These are phyloP conservation scores for Penicillium macrosclerotiorum DNA, from an alignment of 495 filamentous ascomycete species.

Conservation along the genomic window DNA sequence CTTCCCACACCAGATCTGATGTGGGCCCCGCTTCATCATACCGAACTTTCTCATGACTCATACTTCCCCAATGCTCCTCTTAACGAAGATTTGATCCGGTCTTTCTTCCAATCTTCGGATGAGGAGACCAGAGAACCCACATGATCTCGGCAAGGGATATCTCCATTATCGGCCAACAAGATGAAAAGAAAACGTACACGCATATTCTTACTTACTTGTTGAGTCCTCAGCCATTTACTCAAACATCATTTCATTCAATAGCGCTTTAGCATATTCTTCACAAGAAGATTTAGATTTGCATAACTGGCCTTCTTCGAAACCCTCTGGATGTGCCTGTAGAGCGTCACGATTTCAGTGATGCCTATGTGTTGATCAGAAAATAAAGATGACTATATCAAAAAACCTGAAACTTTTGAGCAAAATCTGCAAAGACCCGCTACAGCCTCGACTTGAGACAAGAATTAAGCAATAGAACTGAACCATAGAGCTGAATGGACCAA, in stretches of 20 bases:
- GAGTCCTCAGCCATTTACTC: background rate
- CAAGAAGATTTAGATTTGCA: too few relatives aligned
- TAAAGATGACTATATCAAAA: too few relatives aligned
- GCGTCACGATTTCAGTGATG: background rate
- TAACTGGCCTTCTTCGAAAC: too few relatives aligned
- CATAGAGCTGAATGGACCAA: background rate
- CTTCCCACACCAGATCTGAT: conserved; percentile 13
- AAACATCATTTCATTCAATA: background rate
- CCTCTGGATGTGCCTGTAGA: background rate
- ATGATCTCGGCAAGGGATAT: background rate
- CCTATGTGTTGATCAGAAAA: background rate
- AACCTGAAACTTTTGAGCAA: too few relatives aligned
- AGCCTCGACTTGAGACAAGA: too few relatives aligned
- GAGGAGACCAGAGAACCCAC: conserved; percentile 6
- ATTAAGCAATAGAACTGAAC: too few relatives aligned
- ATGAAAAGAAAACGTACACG: conserved; percentile 1
- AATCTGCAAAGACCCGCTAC: too few relatives aligned
- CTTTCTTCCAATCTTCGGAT: conserved; percentile 37
- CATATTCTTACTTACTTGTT: background rate
- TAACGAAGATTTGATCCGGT: conserved; percentile 41
- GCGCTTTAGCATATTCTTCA: conserved; percentile 1
- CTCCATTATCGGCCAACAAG: background rate
- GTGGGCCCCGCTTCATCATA: conserved; percentile 1
- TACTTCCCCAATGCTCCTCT: conserved; percentile 47
- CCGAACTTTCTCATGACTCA: conserved; percentile 21